phyloP scores from a whole-genome alignment of 1,139 yeast genomes.

The Sugiyamaella sp. region DNA sequence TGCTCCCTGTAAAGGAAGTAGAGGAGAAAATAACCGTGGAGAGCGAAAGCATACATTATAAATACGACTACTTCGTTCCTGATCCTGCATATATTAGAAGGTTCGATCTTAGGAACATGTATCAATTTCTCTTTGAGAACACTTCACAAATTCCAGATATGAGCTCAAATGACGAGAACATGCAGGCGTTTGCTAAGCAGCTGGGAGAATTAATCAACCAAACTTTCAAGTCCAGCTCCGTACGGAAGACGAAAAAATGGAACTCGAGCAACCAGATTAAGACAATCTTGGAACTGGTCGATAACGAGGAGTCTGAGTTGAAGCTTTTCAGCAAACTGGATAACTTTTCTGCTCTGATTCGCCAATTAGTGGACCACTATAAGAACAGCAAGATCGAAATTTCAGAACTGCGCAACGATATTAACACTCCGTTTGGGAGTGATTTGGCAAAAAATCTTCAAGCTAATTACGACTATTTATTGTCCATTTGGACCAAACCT shows the following conservation, averaged over 20 bases:
- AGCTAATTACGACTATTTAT: slow-evolving; percentile 22
- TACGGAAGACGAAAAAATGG: background rate
- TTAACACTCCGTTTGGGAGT: slow-evolving; percentile 25
- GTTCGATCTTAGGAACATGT: slow-evolving; percentile 25
- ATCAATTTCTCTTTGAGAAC: slow-evolving; percentile 24
- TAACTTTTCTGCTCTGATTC: slow-evolving; percentile 22
- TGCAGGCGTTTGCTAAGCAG: slow-evolving; percentile 19
- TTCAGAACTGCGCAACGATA: slow-evolving; percentile 21
- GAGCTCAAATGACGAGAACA: slow-evolving; percentile 7
- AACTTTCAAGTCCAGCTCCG: slow-evolving; percentile 22
- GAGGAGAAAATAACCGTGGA: background rate
- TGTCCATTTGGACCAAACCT: slow-evolving; percentile 30
- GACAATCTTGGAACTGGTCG: slow-evolving; percentile 24
- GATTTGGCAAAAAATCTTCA: slow-evolving; percentile 18
- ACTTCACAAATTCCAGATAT: slow-evolving; percentile 12
- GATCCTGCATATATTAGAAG: slow-evolving; percentile 4
- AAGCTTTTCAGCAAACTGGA: slow-evolving; percentile 9
- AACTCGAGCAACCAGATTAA: background rate
- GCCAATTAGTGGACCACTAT: slow-evolving; percentile 50
- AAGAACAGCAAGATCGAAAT: slow-evolving; percentile 39
- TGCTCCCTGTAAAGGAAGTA: slow-evolving; percentile 7
- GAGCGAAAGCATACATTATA: background rate
- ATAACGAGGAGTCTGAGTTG: background rate
- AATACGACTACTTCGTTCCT: slow-evolving; percentile 18
- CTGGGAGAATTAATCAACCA: slow-evolving; percentile 23